Evolutionary conservation across 805 yeast species (phyloP), one percentile per base, ranked within the genome.

Genomic region (Cyberlindnera subsufficiens): DNA sequence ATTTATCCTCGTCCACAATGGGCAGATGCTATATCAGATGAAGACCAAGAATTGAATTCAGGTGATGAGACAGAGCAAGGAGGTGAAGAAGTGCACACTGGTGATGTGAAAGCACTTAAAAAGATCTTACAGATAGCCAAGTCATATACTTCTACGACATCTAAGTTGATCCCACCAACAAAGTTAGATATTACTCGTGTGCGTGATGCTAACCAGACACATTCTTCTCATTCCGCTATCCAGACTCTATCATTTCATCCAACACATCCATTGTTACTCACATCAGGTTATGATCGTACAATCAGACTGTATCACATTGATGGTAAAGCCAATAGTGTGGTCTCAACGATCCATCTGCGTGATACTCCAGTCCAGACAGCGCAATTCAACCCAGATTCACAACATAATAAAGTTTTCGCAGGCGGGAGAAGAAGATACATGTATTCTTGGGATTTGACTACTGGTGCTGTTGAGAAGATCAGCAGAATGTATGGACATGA

Each of bases 201-300:
- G 35, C 84, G 82, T 50, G 98, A 93, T 66, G 97, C 95, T 34
- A 91, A 89, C 57, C 70, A 74, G 39, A 74, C 77, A 37, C 79
- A 77, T 45, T 66, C 77, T 5, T 78, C 96, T 4, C 77, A 72
- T 49, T 75, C 96, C 0, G 96, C 89, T 0, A 77, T 93, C n/a
- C 97, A 88, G 64, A 68, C 91, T 0, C 57, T 93, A 32, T 72
- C 85, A 5, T 93, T 93, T 75, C 99, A 93, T 62, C 86, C 86
- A 9, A 67, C 74, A 7, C 87, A 82, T 53, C 96, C 99, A 33
- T 68, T 93, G 27, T 67, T 91, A 37, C 66, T 93, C 41, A 86
- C 96, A 0, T 95, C 93, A 43, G 99, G 99, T 18, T 90, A 83
- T 60, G 99, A 93, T 62, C 74, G 86, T 52, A 84, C 96, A 0